These are phyloP conservation scores for Cucumis hystrix DNA, from an alignment of 306 rosid species.

Conservation along the genomic window DNA sequence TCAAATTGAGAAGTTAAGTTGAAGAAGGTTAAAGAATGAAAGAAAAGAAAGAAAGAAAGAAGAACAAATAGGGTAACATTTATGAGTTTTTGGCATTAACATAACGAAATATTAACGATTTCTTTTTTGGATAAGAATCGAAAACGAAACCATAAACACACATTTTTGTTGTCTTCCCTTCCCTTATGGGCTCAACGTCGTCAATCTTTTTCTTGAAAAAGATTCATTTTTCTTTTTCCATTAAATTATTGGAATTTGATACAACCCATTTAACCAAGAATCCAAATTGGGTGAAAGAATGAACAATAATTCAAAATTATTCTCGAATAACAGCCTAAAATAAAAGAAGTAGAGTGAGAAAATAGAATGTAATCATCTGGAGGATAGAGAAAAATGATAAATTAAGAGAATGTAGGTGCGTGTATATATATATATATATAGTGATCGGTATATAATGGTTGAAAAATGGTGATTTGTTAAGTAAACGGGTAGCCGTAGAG, in stretches of 20 bases:
- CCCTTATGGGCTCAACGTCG: neutral
- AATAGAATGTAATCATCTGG: neutral
- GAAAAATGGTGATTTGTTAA: neutral
- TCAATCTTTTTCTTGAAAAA: neutral
- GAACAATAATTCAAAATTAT: neutral
- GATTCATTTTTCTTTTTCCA: neutral
- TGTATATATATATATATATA: neutral
- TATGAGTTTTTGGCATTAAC: neutral
- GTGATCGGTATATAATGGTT: neutral
- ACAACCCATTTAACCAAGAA: neutral
- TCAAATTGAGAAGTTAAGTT: neutral
- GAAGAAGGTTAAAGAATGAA: neutral
- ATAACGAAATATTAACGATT: neutral
- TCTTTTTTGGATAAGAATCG: neutral
- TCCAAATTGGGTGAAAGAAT: neutral
- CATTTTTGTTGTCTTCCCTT: neutral
- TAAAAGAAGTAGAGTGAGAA: neutral
- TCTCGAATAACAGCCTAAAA: neutral
- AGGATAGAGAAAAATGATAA: neutral
- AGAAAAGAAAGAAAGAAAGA: neutral
- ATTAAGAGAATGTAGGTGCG: neutral
- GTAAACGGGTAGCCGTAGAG: conserved; percentile 4
- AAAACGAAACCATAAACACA: neutral
- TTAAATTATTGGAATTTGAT: neutral
- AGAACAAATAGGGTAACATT: neutral